Percentiles rank a stretch among this genome's conserved stretches.
These are phyloP conservation scores for Discostella pseudostelligera DNA, from an alignment of 108 stramenopile genomes.

Conservation along the genomic window DNA sequence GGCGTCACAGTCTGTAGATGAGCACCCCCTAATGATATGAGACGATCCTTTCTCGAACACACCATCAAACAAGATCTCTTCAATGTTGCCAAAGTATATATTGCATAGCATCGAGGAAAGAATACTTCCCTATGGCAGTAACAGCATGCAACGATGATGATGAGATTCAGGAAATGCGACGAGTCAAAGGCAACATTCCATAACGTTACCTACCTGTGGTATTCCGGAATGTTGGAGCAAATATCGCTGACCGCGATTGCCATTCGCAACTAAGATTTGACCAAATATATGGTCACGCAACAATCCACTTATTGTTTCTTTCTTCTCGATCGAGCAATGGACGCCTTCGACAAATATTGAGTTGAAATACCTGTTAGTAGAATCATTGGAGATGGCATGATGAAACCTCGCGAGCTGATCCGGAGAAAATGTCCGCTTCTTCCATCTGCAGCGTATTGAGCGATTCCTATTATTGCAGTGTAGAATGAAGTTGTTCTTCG, in stretches of 20 bases:
- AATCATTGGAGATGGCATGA: slow-evolving; percentile 9
- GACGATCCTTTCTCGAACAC: slow-evolving; percentile 38
- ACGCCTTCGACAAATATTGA: slow-evolving; percentile 53
- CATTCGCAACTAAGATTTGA: slow-evolving; percentile 61
- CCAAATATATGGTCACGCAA: slow-evolving; percentile 70
- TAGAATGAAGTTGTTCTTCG: slow-evolving; percentile 58
- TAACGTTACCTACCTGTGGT: slow-evolving; percentile 40
- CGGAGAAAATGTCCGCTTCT: slow-evolving; percentile 34
- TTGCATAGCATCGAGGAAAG: slow-evolving; percentile 89
- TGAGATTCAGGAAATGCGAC: background rate
- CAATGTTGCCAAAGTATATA: slow-evolving; percentile 87
- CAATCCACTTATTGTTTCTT: slow-evolving; percentile 47
- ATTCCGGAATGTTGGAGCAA: slow-evolving; percentile 75
- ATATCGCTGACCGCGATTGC: slow-evolving; percentile 48
- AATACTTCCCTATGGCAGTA: slow-evolving; percentile 80
- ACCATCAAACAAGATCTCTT: slow-evolving; percentile 57
- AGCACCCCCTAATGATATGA: slow-evolving; percentile 19
- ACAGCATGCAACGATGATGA: background rate
- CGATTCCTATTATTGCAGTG: slow-evolving; percentile 40
- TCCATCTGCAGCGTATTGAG: slow-evolving; percentile 35
- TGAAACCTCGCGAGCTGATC: slow-evolving; percentile 19
- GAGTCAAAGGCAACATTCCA: background rate
- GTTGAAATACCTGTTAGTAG: slow-evolving; percentile 27
- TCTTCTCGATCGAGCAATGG: slow-evolving; percentile 46
- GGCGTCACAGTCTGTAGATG: slow-evolving; percentile 9